phyloP scores from a whole-genome alignment of 805 yeast species.

The Zygotorulaspora sp. region DNA sequence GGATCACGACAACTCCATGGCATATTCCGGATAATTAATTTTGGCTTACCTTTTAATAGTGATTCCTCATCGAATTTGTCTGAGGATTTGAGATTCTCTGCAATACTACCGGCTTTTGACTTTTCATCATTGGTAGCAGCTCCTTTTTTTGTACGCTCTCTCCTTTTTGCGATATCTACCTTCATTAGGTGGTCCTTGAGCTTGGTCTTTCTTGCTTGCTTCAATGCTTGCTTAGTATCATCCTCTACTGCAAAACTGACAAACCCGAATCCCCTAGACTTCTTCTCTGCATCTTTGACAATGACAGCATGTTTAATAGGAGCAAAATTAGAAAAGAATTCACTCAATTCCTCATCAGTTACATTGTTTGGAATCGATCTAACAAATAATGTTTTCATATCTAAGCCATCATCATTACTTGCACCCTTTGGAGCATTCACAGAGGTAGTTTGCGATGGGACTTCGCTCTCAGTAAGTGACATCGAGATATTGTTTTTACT shows the following conservation, averaged over 20 bases:
- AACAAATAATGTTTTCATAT: conserved; percentile 67
- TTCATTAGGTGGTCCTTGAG: conserved; percentile 63
- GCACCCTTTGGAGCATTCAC: background rate
- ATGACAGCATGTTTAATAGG: conserved; percentile 95
- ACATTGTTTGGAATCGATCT: conserved; percentile 79
- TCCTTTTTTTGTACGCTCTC: conserved; percentile 60
- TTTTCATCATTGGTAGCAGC: conserved; percentile 9
- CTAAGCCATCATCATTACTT: conserved; percentile 31
- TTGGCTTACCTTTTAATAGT: conserved; percentile 63
- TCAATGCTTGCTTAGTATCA: conserved; percentile 74
- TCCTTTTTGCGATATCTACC: conserved; percentile 86
- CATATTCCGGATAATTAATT: conserved; percentile 82
- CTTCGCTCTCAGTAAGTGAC: background rate
- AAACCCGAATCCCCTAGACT: conserved; percentile 92
- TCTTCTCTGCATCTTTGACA: conserved; percentile 69
- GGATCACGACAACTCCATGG: conserved; percentile 94
- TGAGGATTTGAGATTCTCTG: conserved; percentile 8
- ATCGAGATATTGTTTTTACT: too few relatives aligned
- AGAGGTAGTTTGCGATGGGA: background rate
- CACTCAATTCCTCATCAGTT: conserved; percentile 74
- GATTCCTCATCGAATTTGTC: conserved; percentile 42
- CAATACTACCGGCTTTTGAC: conserved; percentile 5
- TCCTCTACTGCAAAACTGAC: conserved; percentile 83
- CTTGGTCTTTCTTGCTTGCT: conserved; percentile 57
- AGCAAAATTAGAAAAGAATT: conserved; percentile 83